phyloP scores from a whole-genome alignment of 108 stramenopile species.

The Pseudonitzschia multistriata region DNA sequence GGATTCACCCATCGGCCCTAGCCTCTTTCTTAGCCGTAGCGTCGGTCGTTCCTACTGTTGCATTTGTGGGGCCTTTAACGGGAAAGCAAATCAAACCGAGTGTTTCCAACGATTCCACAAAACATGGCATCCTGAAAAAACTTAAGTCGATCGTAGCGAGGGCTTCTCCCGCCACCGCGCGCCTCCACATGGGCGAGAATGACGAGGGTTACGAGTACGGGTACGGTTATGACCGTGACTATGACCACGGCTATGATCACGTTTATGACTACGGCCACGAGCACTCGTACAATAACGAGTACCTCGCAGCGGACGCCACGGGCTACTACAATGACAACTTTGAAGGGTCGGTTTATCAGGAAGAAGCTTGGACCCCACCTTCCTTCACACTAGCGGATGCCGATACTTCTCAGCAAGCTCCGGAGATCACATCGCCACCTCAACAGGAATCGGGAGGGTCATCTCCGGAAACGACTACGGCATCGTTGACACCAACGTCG shows the following conservation, averaged over 20 bases:
- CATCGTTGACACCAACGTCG: neutral
- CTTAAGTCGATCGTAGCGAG: neutral
- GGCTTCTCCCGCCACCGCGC: neutral
- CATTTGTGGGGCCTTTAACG: neutral
- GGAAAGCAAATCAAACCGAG: neutral
- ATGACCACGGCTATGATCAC: neutral
- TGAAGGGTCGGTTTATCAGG: neutral
- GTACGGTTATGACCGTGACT: neutral
- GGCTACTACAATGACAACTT: neutral
- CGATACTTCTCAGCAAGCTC: neutral
- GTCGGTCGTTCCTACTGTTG: neutral
- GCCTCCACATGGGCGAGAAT: neutral
- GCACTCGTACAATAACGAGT: neutral
- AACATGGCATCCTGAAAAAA: neutral
- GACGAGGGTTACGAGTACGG: neutral
- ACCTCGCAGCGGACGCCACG: neutral
- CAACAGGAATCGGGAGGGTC: neutral
- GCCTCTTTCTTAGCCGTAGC: neutral
- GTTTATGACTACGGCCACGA: neutral
- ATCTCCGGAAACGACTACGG: neutral
- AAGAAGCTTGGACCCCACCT: neutral
- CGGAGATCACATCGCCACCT: neutral
- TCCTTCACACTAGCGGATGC: constrained; percentile 1
- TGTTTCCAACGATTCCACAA: neutral
- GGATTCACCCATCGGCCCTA: constrained; percentile 5